Base-by-base conservation (phyloP, 257 asterid species). In the Nicotiana paniculata region DNA sequence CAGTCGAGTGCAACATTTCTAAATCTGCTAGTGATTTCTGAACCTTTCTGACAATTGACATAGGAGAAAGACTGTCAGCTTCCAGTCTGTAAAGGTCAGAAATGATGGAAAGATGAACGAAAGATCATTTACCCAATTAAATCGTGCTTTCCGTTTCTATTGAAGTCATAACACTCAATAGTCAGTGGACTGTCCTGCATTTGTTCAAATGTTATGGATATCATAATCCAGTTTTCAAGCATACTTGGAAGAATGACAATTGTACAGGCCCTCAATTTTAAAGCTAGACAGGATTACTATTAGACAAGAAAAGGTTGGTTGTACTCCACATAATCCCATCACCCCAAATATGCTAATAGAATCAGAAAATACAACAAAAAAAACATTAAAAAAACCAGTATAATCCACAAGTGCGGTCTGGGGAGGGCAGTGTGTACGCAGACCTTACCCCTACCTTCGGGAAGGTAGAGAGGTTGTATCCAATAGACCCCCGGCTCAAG, bases 141-240 rank as follows among this genome's bases (percentile, higher is more conserved):
- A 87, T 90, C 98, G 84, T 96, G 99, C 70, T 88, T 94, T 83
- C 99, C 99, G 8, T 93, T 93, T 86, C 91, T 87, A 83, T 94
- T 90, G 91, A 92, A 96, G 91, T 96, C 89, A 77, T 89, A 96
- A 87, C 99, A 96, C 91, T 96, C 99, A 55, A 96, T 84, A 77
- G 74, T 86, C 91, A 96, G 85, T 77, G 97, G 98, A 89, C 92
- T 93, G 90, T 93, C 99, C 99, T 96, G 99, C 93, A 93, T 72
- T 84, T 51, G 86, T 83, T 59, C 85, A 63, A 84, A 86, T 9
- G 62, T 75, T 75, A 75, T 28, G 16, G 80, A 51, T 53, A 51
- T 28, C 80, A 51, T 28, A 74, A 74, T 24, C 17, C 24, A 75
- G 46, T 75, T 75, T 51, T 39, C 62, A 2, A n/a, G 30, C 80